Evolutionary conservation across 306 rosid species (phyloP).

Genomic region (Lithocarpus polystachyus): DNA sequence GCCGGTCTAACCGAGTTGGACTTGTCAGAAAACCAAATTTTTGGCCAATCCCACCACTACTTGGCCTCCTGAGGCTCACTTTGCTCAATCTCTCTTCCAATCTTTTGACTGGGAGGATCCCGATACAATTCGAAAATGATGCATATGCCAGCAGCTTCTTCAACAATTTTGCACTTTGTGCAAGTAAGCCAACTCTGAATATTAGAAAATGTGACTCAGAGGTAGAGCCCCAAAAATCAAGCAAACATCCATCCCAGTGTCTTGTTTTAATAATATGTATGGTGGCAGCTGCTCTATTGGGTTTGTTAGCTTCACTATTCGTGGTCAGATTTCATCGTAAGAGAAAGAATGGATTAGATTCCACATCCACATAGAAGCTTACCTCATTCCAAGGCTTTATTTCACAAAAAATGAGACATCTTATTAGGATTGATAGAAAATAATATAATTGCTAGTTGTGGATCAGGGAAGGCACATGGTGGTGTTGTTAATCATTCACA

Average conservation of each 20-base stretch:
- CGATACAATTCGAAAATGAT: slow-evolving; percentile 33
- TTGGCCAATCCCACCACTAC: slow-evolving; percentile 55
- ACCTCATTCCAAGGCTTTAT: slow-evolving; percentile 60
- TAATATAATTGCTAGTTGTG: slow-evolving; percentile 69
- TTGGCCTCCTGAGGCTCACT: slow-evolving; percentile 9
- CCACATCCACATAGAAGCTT: slow-evolving; percentile 51
- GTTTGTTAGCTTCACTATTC: slow-evolving; percentile 3
- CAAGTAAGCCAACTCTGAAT: slow-evolving; percentile 24
- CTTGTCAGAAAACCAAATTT: slow-evolving; percentile 60
- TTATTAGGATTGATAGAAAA: slow-evolving; percentile 33
- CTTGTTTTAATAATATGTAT: slow-evolving; percentile 46
- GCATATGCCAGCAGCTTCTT: slow-evolving; percentile 52
- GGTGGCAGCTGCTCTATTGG: slow-evolving; percentile 16
- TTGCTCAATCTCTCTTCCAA: slow-evolving; percentile 52
- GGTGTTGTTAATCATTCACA: slow-evolving; percentile 26
- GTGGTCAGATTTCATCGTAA: slow-evolving; percentile 24
- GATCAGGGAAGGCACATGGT: slow-evolving; percentile 55
- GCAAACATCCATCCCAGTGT: slow-evolving; percentile 40
- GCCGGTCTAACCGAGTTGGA: slow-evolving; percentile 43
- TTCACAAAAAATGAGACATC: slow-evolving; percentile 55
- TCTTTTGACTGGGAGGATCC: slow-evolving; percentile 50
- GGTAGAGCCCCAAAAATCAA: not conserved
- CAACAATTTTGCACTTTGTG: slow-evolving; percentile 63
- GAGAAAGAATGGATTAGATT: slow-evolving; percentile 29
- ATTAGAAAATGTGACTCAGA: slow-evolving; percentile 33